These are phyloP conservation scores for Lentinula aciculospora DNA, from an alignment of 768 basidiomycete species.

Conservation along the genomic window DNA sequence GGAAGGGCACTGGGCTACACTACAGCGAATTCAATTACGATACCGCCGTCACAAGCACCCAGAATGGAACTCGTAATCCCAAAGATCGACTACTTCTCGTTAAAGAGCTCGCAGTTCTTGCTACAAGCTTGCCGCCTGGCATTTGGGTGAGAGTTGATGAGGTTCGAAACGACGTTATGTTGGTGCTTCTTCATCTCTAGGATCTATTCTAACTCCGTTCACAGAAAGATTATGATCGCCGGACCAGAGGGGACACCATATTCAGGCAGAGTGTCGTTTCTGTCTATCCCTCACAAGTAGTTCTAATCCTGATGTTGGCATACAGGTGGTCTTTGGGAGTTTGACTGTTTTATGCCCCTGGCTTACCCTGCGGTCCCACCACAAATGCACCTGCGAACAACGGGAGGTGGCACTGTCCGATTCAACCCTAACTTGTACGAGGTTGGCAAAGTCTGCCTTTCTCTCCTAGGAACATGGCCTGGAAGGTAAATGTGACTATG, in stretches of 20 bases:
- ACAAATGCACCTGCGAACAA: constrained; percentile 45
- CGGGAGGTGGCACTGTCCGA: constrained; percentile 41
- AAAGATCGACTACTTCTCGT: constrained; percentile 46
- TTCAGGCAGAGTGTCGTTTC: constrained; percentile 19
- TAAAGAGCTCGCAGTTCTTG: constrained; percentile 51
- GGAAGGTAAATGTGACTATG: constrained; percentile 31
- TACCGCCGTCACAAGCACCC: constrained; percentile 23
- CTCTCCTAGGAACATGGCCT: constrained; percentile 49
- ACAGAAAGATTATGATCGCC: constrained; percentile 51
- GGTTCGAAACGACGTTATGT: constrained; percentile 52
- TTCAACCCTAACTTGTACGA: constrained; percentile 56
- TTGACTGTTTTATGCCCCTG: constrained; percentile 51
- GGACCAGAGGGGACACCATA: constrained; percentile 54
- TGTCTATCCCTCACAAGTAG: too few relatives aligned
- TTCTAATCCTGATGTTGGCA: constrained; percentile 20
- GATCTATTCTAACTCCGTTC: constrained; percentile 6
- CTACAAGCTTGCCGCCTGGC: constrained; percentile 50
- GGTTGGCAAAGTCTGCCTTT: constrained; percentile 47
- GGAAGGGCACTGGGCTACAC: constrained; percentile 11
- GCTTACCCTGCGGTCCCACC: constrained; percentile 45
- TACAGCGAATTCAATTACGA: constrained; percentile 29
- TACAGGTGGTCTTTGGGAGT: constrained; percentile 48
- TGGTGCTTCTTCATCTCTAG: constrained; percentile 16
- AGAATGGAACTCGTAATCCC: constrained; percentile 34
- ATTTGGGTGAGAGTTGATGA: constrained; percentile 56